These are phyloP conservation scores for Plenodomus biglobosus DNA, from an alignment of 2,329 filamentous ascomycete genomes.

Conservation along the genomic window DNA sequence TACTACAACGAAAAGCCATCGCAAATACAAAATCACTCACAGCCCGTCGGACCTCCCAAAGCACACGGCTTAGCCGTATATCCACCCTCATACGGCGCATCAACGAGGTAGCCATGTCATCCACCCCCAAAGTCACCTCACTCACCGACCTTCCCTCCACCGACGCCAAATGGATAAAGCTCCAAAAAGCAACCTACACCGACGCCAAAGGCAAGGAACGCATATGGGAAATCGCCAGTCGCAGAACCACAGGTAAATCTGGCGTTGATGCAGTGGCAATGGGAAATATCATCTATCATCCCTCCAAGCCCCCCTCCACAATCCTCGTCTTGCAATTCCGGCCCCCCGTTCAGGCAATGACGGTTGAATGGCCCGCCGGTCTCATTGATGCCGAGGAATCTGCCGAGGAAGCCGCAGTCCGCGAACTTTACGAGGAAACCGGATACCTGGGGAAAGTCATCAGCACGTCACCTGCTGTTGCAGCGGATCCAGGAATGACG, in stretches of 20 bases:
- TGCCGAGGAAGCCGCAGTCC: slow-evolving; percentile 57
- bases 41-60: background rate
- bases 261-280: slow-evolving; percentile 68
- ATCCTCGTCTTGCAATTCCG: slow-evolving; percentile 56
- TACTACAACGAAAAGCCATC: background rate
- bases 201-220: slow-evolving; percentile 61
- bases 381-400: slow-evolving; percentile 56
- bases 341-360: slow-evolving; percentile 59
- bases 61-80: background rate
- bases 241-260: slow-evolving; percentile 61
- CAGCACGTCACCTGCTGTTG: slow-evolving; percentile 18
- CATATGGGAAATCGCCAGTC: slow-evolving; percentile 71
- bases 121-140: slow-evolving; percentile 22
- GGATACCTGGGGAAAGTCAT: slow-evolving; percentile 56
- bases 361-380: slow-evolving; percentile 59
- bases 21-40: background rate
- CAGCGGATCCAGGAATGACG: slow-evolving; percentile 33
- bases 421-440: slow-evolving; percentile 64
- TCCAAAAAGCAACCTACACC: slow-evolving; percentile 54
- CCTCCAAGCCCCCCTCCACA: slow-evolving; percentile 31
- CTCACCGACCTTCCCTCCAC: slow-evolving; percentile 24
- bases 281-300: slow-evolving; percentile 60
- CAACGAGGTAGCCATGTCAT: slow-evolving; percentile 13
- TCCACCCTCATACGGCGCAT: slow-evolving; percentile 9
- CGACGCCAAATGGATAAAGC: slow-evolving; percentile 32